phyloP scores from a whole-genome alignment of 768 basidiomycete genomes.

The Boletus subcaerulescens region DNA sequence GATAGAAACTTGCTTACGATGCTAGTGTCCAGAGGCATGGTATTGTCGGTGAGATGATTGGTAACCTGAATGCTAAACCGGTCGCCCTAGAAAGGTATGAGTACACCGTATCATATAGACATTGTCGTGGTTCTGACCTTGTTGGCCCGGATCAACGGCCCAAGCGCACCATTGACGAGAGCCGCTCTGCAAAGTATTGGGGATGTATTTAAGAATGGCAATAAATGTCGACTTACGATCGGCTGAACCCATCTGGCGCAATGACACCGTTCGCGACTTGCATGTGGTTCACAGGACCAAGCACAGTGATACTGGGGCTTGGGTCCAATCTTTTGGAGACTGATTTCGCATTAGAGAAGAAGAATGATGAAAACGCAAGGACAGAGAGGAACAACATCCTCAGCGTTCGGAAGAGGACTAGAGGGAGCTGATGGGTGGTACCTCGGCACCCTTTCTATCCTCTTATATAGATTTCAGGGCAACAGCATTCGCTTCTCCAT shows the following conservation, averaged over 20 bases:
- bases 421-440: too few species aligned
- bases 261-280: conserved; percentile 37
- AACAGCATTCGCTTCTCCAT: too few species aligned
- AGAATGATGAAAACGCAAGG: conserved; percentile 1
- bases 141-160: not conserved
- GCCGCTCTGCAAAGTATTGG: not conserved
- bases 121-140: not conserved
- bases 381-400: not conserved
- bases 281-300: conserved; percentile 23
- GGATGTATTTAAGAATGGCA: not conserved
- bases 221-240: conserved; percentile 1
- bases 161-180: not conserved
- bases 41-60: conserved; percentile 30
- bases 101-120: conserved; percentile 33
- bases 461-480: too few species aligned
- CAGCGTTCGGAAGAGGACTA: too few species aligned
- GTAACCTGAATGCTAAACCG: conserved; percentile 40
- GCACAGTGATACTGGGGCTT: not conserved
- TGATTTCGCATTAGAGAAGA: not conserved
- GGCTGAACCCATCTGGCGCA: not conserved
- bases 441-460: too few species aligned
- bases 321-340: not conserved
- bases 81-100: conserved; percentile 30
- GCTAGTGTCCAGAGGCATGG: conserved; percentile 44
- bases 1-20: conserved; percentile 16